These are phyloP conservation scores for Kwoniella dejecticola DNA, from an alignment of 768 basidiomycete genomes.

Conservation along the genomic window DNA sequence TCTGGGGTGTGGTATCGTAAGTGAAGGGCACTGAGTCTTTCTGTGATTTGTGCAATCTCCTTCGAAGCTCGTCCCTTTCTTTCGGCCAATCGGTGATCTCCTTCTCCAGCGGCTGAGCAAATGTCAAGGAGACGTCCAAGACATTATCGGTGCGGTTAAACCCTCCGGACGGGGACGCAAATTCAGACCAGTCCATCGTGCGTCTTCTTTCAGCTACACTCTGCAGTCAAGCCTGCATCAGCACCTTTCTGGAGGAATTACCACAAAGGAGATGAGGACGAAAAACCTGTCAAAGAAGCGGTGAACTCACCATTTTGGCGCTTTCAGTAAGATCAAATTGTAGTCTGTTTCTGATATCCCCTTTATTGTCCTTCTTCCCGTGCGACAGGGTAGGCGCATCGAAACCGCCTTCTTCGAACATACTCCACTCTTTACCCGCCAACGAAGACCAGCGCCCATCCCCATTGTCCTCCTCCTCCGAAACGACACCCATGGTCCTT, in stretches of 20 bases:
- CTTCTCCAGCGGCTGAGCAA: conserved; percentile 64
- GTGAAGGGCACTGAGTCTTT: conserved; percentile 79
- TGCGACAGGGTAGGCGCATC: conserved; percentile 52
- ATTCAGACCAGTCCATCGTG: conserved; percentile 88
- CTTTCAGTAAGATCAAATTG: conserved; percentile 91
- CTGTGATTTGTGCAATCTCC: conserved; percentile 81
- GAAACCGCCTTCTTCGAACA: conserved; percentile 85
- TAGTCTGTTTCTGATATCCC: conserved; percentile 65
- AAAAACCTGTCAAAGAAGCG: too few species aligned
- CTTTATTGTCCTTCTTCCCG: conserved; percentile 27
- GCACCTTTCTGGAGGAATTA: conserved; percentile 11
- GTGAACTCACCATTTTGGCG: conserved; percentile 69
- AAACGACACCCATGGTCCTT: conserved; percentile 4
- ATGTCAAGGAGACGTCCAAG: conserved; percentile 78
- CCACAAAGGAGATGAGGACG: conserved; percentile 1
- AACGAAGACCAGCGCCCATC: conserved; percentile 76
- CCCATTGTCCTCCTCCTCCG: conserved; percentile 33
- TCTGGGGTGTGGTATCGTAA: conserved; percentile 87
- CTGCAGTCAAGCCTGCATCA: conserved; percentile 20
- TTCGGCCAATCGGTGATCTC: conserved; percentile 72
- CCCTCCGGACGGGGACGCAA: conserved; percentile 67
- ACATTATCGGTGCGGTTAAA: conserved; percentile 78
- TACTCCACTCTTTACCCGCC: conserved; percentile 87
- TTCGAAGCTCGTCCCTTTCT: conserved; percentile 70
- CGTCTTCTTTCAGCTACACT: conserved; percentile 75